Base-by-base conservation (phyloP, 1,284 basidiomycete genomes). In the Sanghuangporus baumii region DNA sequence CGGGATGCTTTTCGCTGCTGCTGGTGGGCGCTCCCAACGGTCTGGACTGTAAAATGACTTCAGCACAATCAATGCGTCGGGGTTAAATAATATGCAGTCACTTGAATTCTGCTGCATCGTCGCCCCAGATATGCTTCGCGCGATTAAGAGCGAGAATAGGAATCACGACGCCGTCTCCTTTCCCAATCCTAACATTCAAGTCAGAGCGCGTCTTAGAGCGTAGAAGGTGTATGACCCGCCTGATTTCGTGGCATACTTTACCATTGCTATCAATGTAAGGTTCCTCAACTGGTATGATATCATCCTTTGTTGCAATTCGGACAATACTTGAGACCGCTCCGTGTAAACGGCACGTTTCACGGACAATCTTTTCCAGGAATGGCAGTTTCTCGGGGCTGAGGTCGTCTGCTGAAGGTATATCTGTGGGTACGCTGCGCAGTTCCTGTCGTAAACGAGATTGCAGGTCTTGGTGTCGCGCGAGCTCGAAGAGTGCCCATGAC, bases 361-460 rank as follows among this genome's bases (percentile, higher is more conserved):
- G 68, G 12, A 75, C 68, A 12, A 78, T 72, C 11, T 65, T 65
- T 52, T 78, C 71, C 34, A 78, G 68, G 47, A 74, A 77, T 0
- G 68, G 66, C 3, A 77, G 66, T 48, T 20, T 14, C 20, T 48
- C 47, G 0, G 67, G 67, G 60, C 74, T 74, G 51, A 78, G 66
- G 31, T 74, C 71, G 2, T 74, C 72, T 68, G 72, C 69, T 3
- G 50, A 60, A 0, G 70, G 72, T 11, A 50, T 65, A 37, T 77
- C 73, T 7, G 59, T 61, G 6, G 50, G 36, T 6, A 68, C 56
- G n/a, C 48, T 48, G 12, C 55, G 64, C 8, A 79, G 66, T 68
- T 86, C 83, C 7, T 72, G 70, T 3, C 82, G 75, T 0, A 85
- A 73, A 50, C 73, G 73, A 20, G 67, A 69, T 67, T 86, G 83